Percentiles rank a stretch among this genome's conserved stretches.
These are phyloP conservation scores for Malus hybrid DNA, from an alignment of 331 rosid genomes.

Conservation along the genomic window DNA sequence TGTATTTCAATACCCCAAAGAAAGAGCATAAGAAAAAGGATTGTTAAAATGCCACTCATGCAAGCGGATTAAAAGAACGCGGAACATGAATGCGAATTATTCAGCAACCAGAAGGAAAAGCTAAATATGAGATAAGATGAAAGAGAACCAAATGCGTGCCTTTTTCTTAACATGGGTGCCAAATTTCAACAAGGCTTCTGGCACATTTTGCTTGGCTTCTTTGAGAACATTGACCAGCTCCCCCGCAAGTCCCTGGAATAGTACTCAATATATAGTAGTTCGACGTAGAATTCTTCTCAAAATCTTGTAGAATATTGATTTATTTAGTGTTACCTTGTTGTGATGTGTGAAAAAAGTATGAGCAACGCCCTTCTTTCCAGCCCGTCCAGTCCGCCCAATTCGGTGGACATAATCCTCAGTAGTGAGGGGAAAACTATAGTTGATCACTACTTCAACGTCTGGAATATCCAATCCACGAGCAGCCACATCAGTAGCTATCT, in stretches of 20 bases:
- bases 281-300: not conserved
- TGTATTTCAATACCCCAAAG: constrained; percentile 14
- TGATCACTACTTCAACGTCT: constrained; percentile 94
- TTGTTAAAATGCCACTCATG: not conserved
- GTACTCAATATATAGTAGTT: not conserved
- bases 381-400: constrained; percentile 97
- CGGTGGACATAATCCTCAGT: constrained; percentile 97
- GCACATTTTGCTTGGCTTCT: constrained; percentile 85
- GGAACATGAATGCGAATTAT: not conserved
- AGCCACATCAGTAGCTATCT: no score
- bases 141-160: constrained; percentile 29
- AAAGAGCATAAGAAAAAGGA: not conserved
- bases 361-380: constrained; percentile 94
- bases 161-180: constrained; percentile 96
- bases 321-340: constrained; percentile 56
- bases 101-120: not conserved
- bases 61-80: not conserved
- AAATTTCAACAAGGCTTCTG: constrained; percentile 63
- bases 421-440: constrained; percentile 92
- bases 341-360: constrained; percentile 86
- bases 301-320: not conserved
- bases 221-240: constrained; percentile 91
- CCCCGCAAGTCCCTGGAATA: constrained; percentile 86
- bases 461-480: constrained; percentile 35
- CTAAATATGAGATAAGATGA: no score